Conservation (phyloP, 2,329 filamentous ascomycete genomes). For the Cyanodermella asteris region DNA sequence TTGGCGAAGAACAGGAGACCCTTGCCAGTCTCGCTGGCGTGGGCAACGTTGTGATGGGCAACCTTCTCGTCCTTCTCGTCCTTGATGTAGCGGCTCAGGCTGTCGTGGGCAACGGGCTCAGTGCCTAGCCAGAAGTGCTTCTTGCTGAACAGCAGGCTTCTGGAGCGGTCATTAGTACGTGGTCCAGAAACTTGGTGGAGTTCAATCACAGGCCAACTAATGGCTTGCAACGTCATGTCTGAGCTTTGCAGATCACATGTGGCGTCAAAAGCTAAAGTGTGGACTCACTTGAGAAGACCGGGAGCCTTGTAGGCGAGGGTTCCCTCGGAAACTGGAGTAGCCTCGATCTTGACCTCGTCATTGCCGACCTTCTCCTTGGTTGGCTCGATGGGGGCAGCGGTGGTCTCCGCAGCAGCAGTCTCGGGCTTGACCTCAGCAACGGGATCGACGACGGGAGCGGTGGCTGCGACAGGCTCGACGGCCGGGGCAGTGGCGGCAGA, state of each 20-base stretch:
- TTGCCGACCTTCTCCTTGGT: slow-evolving; percentile 22
- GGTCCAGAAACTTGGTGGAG: slow-evolving; percentile 5
- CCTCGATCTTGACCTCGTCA: slow-evolving; percentile 20
- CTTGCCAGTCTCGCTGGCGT: slow-evolving; percentile 86
- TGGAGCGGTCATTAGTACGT: slow-evolving; percentile 17
- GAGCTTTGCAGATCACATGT: slow-evolving; percentile 5
- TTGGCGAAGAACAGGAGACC: slow-evolving; percentile 83
- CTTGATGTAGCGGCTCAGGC: slow-evolving; percentile 57
- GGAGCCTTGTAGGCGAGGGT: slow-evolving; percentile 75
- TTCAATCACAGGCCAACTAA: too few relatives aligned
- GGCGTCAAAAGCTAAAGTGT: too few relatives aligned
- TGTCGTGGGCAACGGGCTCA: slow-evolving; percentile 51
- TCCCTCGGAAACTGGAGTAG: slow-evolving; percentile 60
- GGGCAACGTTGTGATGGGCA: slow-evolving; percentile 61
- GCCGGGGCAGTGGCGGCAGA: too few relatives aligned
- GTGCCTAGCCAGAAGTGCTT: slow-evolving; percentile 76
- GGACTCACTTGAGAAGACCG: slow-evolving; percentile 66
- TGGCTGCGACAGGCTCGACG: slow-evolving; percentile 4
- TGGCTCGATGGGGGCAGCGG: slow-evolving; percentile 15
- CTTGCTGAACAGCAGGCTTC: slow-evolving; percentile 78
- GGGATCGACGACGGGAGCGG: slow-evolving; percentile 4
- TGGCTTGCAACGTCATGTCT: too few relatives aligned
- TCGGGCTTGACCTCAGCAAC: slow-evolving; percentile 9
- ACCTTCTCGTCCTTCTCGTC: slow-evolving; percentile 58
- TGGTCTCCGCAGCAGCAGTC: slow-evolving; percentile 8